phyloP scores from a whole-genome alignment of 2,329 filamentous ascomycete species.

The Colletotrichum tofieldiae region DNA sequence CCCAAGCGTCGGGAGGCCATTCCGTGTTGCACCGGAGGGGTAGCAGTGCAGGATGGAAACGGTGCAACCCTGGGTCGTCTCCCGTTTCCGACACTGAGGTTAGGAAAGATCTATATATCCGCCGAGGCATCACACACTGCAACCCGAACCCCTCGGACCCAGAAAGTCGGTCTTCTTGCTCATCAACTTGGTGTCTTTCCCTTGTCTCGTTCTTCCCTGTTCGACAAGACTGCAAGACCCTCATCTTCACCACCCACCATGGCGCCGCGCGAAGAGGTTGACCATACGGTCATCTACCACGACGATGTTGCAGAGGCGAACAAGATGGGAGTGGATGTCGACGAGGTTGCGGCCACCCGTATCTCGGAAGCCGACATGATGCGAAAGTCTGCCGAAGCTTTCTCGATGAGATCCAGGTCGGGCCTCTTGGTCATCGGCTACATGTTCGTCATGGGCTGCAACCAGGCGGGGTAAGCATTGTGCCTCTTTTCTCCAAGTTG shows the following conservation, averaged over 20 bases:
- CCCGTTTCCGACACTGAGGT: constrained; percentile 1
- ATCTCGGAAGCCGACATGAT: constrained; percentile 63
- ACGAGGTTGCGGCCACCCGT: constrained; percentile 61
- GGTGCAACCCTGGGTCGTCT: not conserved
- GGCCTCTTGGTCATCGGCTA: constrained; percentile 59
- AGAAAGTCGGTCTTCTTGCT: constrained; percentile 29
- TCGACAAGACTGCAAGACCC: not conserved
- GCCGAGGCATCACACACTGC: constrained; percentile 15
- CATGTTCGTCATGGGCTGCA: constrained; percentile 63
- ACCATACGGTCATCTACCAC: constrained; percentile 45
- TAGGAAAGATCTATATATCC: constrained; percentile 32
- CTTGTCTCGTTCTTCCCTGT: not conserved
- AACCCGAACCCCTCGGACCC: constrained; percentile 26
- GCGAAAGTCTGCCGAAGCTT: constrained; percentile 57
- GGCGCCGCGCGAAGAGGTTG: constrained; percentile 40
- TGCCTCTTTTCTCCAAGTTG: not conserved
- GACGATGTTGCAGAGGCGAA: constrained; percentile 51
- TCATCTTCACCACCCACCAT: constrained; percentile 19
- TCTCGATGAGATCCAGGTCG: constrained; percentile 58
- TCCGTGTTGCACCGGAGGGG: constrained; percentile 12
- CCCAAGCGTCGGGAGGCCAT: constrained; percentile 25
- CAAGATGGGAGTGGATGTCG: constrained; percentile 54
- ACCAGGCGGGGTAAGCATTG: constrained; percentile 56
- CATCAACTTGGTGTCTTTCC: not conserved
- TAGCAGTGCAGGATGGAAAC: constrained; percentile 24